A percentile compares a stretch with the other conserved stretches of the same genome.
phyloP scores from a whole-genome alignment of 2,329 filamentous ascomycete species.

The Phaeoacremonium minimum region DNA sequence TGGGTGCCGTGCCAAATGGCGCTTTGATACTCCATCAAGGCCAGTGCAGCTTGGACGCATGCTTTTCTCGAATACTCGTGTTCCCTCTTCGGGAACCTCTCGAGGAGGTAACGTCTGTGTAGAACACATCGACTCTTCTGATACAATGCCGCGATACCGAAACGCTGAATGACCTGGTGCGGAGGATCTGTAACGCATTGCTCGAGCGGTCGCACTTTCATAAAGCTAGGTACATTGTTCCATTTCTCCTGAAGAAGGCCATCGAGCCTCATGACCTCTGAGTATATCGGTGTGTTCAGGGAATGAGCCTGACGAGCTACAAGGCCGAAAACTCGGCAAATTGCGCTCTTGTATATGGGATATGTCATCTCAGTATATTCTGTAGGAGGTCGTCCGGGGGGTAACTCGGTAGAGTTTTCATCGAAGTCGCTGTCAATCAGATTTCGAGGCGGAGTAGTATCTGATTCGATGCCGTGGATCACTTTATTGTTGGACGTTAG shows the following conservation, averaged over 20 bases:
- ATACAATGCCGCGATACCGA: constrained; percentile 46
- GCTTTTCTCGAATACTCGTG: constrained; percentile 48
- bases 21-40: constrained; percentile 42
- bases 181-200: constrained; percentile 45
- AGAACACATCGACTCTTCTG: constrained; percentile 53
- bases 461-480: constrained; percentile 59
- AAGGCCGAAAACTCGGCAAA: constrained; percentile 43
- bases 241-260: constrained; percentile 38
- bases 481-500: no score
- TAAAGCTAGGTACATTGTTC: constrained; percentile 38
- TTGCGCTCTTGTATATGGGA: constrained; percentile 43
- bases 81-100: constrained; percentile 32
- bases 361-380: constrained; percentile 59
- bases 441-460: constrained; percentile 58
- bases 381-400: constrained; percentile 48
- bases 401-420: constrained; percentile 48
- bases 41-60: constrained; percentile 44
- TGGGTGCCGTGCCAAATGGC: constrained; percentile 42
- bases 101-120: constrained; percentile 48
- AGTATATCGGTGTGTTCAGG: constrained; percentile 40
- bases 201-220: constrained; percentile 42
- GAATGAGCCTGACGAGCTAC: constrained; percentile 47
- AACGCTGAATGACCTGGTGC: constrained; percentile 44
- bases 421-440: constrained; percentile 63
- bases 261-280: constrained; percentile 45